phyloP scores from a whole-genome alignment of 2,329 filamentous ascomycete genomes.

The Cladophialophora chaetospira region DNA sequence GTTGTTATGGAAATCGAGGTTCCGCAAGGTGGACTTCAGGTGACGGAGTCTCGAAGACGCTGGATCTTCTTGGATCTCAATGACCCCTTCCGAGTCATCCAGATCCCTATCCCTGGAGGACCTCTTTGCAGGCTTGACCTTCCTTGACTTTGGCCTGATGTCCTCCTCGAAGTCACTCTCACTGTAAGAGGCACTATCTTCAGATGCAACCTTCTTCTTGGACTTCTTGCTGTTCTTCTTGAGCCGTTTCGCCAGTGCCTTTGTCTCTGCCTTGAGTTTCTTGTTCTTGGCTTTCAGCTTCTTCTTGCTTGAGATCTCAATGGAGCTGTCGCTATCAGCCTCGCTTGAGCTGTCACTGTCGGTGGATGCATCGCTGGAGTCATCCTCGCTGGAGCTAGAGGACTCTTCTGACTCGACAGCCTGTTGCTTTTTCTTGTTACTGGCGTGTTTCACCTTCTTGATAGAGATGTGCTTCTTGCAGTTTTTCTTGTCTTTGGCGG shows the following conservation, averaged over 20 bases:
- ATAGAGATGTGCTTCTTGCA: conserved; percentile 21
- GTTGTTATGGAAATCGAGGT: conserved; percentile 11
- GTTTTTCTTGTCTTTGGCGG: conserved; percentile 14
- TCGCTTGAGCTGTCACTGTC: conserved; percentile 17
- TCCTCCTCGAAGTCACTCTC: conserved; percentile 6
- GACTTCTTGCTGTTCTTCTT: conserved; percentile 16
- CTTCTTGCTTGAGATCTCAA: conserved; percentile 16
- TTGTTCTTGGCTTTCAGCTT: conserved; percentile 22
- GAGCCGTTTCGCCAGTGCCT: conserved; percentile 17
- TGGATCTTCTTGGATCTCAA: conserved; percentile 23
- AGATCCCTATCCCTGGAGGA: conserved; percentile 9
- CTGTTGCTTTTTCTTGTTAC: conserved; percentile 14
- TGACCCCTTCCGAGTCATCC: conserved; percentile 9
- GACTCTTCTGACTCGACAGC: conserved; percentile 3
- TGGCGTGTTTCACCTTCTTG: conserved; percentile 13
- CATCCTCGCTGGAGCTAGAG: conserved; percentile 8
- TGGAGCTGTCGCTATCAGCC: conserved; percentile 21
- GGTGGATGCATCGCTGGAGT: conserved; percentile 8
- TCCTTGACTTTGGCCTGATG: conserved; percentile 4
- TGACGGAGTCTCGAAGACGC: conserved; percentile 14
- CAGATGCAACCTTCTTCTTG: conserved; percentile 17
- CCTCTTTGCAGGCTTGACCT: conserved; percentile 9
- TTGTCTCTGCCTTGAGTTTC: conserved; percentile 20
- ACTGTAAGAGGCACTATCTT: conserved; percentile 12
- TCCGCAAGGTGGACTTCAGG: conserved; percentile 10